phyloP scores from a whole-genome alignment of 169 alveolate species.

The Eimeria maxima region DNA sequence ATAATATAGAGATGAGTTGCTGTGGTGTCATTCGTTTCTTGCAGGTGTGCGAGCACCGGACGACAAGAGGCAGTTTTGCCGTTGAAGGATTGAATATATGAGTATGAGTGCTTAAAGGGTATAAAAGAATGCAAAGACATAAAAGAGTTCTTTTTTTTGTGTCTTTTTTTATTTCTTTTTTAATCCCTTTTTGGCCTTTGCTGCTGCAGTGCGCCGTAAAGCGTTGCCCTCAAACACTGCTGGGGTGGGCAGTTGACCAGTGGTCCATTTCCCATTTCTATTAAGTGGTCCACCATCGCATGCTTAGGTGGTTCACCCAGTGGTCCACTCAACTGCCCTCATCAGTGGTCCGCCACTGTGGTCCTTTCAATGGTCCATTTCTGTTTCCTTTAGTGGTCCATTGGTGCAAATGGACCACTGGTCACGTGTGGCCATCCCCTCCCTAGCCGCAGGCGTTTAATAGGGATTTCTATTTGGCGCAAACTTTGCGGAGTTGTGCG shows the following conservation, averaged over 20 bases:
- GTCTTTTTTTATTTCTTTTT: too few relatives aligned
- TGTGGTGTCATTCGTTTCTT: background rate
- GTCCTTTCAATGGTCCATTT: background rate
- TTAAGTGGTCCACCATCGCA: background rate
- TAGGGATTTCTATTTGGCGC: background rate
- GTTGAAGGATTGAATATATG: background rate
- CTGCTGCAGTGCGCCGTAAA: background rate
- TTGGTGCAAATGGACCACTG: too few relatives aligned
- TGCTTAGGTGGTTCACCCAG: background rate
- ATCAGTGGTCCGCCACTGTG: background rate
- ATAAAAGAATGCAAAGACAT: too few relatives aligned
- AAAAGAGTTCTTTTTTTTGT: background rate
- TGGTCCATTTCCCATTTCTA: too few relatives aligned
- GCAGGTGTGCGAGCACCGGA: conserved; percentile 80
- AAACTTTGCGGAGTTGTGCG: conserved; percentile 24
- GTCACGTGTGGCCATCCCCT: too few relatives aligned
- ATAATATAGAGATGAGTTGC: background rate
- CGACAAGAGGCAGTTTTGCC: conserved; percentile 86
- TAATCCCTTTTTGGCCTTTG: background rate
- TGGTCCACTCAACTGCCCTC: too few relatives aligned
- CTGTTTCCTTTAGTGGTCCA: too few relatives aligned
- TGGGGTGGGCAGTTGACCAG: too few relatives aligned
- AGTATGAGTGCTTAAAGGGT: background rate
- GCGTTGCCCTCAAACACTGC: too few relatives aligned
- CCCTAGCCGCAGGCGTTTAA: background rate